A percentile compares a stretch with the other conserved stretches of the same genome.
phyloP scores from a whole-genome alignment of 768 basidiomycete genomes.

The Cystofilobasidium bisporidii region DNA sequence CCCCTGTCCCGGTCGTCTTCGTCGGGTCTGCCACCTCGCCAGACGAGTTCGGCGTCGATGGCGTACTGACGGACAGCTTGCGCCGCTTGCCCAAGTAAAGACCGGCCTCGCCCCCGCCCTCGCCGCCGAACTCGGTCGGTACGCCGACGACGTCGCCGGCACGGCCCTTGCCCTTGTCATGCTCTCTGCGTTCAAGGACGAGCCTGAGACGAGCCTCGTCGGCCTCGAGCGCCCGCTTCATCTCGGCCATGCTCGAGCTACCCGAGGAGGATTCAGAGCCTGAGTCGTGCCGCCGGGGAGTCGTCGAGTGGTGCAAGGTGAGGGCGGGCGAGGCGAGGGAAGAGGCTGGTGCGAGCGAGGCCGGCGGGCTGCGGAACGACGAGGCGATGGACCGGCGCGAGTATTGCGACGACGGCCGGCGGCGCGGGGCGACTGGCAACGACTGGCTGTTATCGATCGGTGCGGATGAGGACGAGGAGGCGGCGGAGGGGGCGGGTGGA shows the following conservation, averaged over 20 bases:
- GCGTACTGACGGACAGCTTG: not conserved
- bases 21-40: not conserved
- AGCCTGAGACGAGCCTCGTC: not conserved
- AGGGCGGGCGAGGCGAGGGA: not conserved
- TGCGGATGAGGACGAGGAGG: not conserved
- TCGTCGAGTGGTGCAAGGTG: not conserved
- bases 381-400: not conserved
- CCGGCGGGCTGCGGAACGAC: not conserved
- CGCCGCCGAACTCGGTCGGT: constrained; percentile 23
- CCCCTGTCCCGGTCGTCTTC: not conserved
- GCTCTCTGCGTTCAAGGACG: not conserved
- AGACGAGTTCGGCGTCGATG: not conserved
- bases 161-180: constrained; percentile 16
- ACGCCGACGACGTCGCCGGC: not conserved
- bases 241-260: not conserved
- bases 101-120: constrained; percentile 20
- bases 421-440: not conserved
- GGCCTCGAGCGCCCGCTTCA: constrained; percentile 17
- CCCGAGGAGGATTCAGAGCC: not conserved
- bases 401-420: not conserved
- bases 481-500: not conserved
- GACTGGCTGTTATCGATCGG: not conserved
- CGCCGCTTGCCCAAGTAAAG: constrained; percentile 22
- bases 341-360: not conserved
- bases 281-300: not conserved